Conservation (phyloP, 148 eudicot species). For the Hydrangea macrophylla region DNA sequence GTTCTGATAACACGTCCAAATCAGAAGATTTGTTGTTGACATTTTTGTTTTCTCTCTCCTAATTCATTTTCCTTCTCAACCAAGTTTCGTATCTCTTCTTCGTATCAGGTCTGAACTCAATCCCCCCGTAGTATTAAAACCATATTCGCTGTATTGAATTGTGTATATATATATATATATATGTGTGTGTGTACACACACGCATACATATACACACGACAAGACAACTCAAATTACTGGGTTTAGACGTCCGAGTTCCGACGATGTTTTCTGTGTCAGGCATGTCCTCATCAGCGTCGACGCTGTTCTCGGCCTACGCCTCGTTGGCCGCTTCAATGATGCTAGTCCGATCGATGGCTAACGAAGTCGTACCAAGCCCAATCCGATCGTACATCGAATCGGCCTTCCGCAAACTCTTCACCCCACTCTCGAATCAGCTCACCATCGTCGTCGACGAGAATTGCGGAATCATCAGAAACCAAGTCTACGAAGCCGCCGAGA, state of each 20-base stretch:
- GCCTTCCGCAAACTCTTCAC: constrained; percentile 24
- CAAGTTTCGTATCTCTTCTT: no score
- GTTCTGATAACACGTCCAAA: no score
- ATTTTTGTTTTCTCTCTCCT: no score
- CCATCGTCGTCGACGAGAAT: constrained; percentile 49
- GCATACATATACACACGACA: no score
- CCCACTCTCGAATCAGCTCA: constrained; percentile 21
- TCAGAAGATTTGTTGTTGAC: no score
- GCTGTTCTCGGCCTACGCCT: constrained; percentile 60
- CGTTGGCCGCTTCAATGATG: constrained; percentile 43
- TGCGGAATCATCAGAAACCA: constrained; percentile 39
- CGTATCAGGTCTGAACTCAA: no score
- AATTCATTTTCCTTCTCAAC: no score
- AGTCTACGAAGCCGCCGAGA: constrained; percentile 47
- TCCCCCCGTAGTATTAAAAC: no score
- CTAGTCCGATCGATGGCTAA: constrained; percentile 45
- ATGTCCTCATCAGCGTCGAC: constrained; percentile 36
- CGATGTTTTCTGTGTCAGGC: constrained; percentile 27
- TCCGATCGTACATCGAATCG: constrained; percentile 27
- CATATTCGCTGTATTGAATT: no score
- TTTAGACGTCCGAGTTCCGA: constrained; percentile 8
- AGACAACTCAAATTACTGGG: no score
- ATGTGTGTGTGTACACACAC: no score
- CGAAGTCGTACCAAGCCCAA: constrained; percentile 37
- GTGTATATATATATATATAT: no score